These are phyloP conservation scores for Cylindricascospora bacillispora DNA, from an alignment of 1,139 yeast genomes.

Conservation along the genomic window DNA sequence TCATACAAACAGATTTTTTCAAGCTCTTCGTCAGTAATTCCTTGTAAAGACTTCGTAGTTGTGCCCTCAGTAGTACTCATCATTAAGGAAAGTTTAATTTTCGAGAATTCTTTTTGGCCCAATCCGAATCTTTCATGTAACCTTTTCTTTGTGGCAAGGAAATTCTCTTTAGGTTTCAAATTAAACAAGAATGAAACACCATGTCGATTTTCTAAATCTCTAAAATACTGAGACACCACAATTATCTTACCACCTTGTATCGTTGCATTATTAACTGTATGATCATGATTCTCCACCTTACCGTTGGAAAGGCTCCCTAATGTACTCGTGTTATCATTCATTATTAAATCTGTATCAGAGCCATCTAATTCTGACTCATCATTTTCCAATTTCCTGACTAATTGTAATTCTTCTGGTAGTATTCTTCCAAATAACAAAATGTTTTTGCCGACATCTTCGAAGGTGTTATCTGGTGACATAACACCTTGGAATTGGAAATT, in stretches of 20 bases:
- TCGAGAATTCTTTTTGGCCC: conserved; percentile 67
- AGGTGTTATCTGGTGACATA: conserved; percentile 19
- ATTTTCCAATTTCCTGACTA: conserved; percentile 13
- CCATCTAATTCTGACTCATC: conserved; percentile 3
- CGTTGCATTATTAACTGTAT: conserved; percentile 6
- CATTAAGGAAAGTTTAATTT: conserved; percentile 43
- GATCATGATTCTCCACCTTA: conserved; percentile 2
- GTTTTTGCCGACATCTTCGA: conserved; percentile 22
- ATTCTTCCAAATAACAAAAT: conserved; percentile 27
- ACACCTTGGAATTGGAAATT: conserved; percentile 27
- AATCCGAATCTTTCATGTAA: conserved; percentile 58
- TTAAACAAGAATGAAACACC: conserved; percentile 82
- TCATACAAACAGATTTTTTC: conserved; percentile 44
- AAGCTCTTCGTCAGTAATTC: conserved; percentile 23
- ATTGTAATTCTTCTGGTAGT: conserved; percentile 29
- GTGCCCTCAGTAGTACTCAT: conserved; percentile 17
- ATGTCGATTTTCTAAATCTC: conserved; percentile 57
- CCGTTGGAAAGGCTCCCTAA: not conserved
- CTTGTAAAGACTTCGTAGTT: conserved; percentile 40
- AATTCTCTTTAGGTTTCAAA: conserved; percentile 49
- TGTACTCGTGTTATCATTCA: conserved; percentile 12
- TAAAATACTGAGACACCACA: conserved; percentile 62
- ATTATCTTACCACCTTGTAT: conserved; percentile 31
- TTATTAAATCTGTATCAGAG: conserved; percentile 14
- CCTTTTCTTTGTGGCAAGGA: conserved; percentile 53